Evolutionary conservation across 305 asterid genomes (phyloP).

Genomic region (Petunia hybrid): DNA sequence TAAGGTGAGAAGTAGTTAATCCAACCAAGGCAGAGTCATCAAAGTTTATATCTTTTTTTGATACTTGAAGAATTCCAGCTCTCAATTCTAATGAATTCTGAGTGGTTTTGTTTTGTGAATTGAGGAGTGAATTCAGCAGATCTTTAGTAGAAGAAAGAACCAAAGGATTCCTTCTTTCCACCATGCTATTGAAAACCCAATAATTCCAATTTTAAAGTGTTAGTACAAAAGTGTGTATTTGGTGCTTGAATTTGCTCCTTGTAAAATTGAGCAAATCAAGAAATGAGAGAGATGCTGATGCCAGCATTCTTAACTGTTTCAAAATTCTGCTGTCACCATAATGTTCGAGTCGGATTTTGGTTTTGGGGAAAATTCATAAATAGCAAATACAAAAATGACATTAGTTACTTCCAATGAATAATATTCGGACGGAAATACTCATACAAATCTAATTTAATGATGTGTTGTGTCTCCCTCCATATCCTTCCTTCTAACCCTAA

Average conservation of each 20-base stretch:
- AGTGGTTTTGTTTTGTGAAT: slow-evolving; percentile 37
- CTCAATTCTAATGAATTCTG: slow-evolving; percentile 47
- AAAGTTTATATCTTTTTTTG: slow-evolving; percentile 41
- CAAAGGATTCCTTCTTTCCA: slow-evolving; percentile 87
- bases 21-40: slow-evolving; percentile 79
- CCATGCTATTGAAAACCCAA: slow-evolving; percentile 49
- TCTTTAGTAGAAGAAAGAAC: slow-evolving; percentile 85
- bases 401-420: no score
- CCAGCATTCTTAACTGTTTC: neutral
- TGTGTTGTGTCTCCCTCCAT: no score
- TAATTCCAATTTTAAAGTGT: neutral
- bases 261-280: slow-evolving; percentile 31
- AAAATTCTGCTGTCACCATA: neutral
- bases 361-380: neutral
- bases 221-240: neutral
- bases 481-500: no score
- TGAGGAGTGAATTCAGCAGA: slow-evolving; percentile 63
- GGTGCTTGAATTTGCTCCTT: neutral
- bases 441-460: no score
- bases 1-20: slow-evolving; percentile 69
- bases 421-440: no score
- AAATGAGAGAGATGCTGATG: neutral
- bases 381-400: no score
- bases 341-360: neutral
- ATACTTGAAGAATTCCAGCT: slow-evolving; percentile 69